Conservation (phyloP, 192 early-diverging fungal genomes). For the Rhizoclosmatium globosum region DNA sequence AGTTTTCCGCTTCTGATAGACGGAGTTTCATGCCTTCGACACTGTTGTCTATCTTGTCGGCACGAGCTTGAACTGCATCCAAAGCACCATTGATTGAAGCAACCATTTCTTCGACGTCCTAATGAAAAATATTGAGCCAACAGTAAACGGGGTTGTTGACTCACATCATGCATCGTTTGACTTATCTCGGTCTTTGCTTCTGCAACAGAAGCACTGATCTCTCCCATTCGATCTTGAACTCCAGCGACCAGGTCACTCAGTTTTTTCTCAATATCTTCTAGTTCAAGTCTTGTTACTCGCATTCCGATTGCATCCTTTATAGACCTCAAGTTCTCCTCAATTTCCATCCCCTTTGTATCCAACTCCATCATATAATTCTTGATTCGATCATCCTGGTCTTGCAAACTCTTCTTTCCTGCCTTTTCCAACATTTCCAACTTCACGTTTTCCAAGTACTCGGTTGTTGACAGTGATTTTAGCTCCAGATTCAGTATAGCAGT, state of each 20-base stretch:
- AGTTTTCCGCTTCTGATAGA: constrained; percentile 37
- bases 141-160: neutral
- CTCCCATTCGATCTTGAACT: constrained; percentile 26
- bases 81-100: constrained; percentile 40
- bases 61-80: constrained; percentile 33
- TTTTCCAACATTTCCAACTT: constrained; percentile 26
- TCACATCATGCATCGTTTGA: constrained; percentile 38
- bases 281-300: constrained; percentile 32
- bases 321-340: constrained; percentile 29
- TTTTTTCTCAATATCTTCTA: constrained; percentile 38
- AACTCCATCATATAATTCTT: constrained; percentile 31
- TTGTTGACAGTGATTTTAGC: constrained; percentile 17
- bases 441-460: constrained; percentile 28
- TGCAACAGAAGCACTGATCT: constrained; percentile 21
- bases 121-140: neutral
- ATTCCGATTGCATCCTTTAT: constrained; percentile 22
- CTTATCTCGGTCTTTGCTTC: constrained; percentile 40
- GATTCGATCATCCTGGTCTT: constrained; percentile 40
- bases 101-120: constrained; percentile 47
- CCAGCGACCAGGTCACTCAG: neutral
- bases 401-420: constrained; percentile 16
- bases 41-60: constrained; percentile 36
- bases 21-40: constrained; percentile 41
- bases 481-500: constrained; percentile 45
- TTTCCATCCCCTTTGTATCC: constrained; percentile 24